These are phyloP conservation scores for Aspergillus steynii DNA, from an alignment of 495 filamentous ascomycete species.

Conservation along the genomic window DNA sequence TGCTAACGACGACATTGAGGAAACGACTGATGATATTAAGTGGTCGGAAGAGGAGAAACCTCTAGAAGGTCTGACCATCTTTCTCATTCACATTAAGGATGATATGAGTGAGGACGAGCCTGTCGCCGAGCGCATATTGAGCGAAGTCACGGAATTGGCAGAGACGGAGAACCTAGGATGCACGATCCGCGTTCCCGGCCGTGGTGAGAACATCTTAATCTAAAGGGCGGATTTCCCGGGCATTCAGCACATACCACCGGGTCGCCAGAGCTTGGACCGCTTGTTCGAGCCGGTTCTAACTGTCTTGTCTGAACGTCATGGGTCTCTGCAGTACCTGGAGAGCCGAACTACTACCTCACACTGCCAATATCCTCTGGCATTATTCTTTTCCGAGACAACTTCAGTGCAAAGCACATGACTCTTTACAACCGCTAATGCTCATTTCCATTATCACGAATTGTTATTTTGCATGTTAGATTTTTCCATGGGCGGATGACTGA, in stretches of 20 bases:
- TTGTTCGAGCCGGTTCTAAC: too few relatives aligned
- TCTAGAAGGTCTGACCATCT: conserved; percentile 57
- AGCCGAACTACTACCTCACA: background rate
- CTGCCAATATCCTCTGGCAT: background rate
- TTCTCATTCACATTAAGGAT: conserved; percentile 86
- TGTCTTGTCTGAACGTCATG: too few relatives aligned
- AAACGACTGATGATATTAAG: conserved; percentile 6
- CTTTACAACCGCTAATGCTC: too few relatives aligned
- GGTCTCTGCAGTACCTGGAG: too few relatives aligned
- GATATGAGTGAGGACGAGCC: conserved; percentile 61
- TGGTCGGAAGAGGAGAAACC: conserved; percentile 28
- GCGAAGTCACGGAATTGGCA: conserved; percentile 64
- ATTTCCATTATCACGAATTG: background rate
- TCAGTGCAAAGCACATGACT: too few relatives aligned
- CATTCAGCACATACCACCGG: too few relatives aligned
- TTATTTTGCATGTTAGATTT: background rate
- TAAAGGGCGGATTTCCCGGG: conserved; percentile 12
- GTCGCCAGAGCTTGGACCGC: too few relatives aligned
- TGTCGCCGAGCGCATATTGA: conserved; percentile 64
- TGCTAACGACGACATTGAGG: conserved; percentile 6
- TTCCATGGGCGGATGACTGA: too few relatives aligned
- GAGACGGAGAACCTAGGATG: conserved; percentile 66
- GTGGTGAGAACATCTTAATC: conserved; percentile 50
- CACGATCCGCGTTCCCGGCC: conserved; percentile 67
- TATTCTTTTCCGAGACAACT: too few relatives aligned